A percentile compares a stretch with the other conserved stretches of the same genome.
Evolutionary conservation across 768 basidiomycete species (phyloP).

Genomic region (Termitomyces sp.): DNA sequence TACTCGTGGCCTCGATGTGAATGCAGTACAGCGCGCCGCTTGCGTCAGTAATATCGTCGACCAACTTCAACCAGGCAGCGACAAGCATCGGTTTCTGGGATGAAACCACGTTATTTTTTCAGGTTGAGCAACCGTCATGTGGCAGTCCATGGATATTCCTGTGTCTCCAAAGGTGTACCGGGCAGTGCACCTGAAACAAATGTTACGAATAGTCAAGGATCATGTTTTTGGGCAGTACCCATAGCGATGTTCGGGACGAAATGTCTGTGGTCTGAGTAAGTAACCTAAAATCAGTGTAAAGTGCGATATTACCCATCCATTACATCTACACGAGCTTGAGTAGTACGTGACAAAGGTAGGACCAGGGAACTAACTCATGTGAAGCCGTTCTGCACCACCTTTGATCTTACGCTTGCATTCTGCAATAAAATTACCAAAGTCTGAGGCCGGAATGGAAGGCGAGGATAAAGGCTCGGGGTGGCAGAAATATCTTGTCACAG

Average conservation of each 20-base stretch:
- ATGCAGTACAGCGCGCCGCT: conserved; percentile 96
- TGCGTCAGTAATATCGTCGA: conserved; percentile 90
- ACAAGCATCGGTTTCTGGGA: neutral
- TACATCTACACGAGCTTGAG: conserved; percentile 54
- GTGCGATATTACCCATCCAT: conserved; percentile 80
- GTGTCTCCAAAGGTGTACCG: conserved; percentile 82
- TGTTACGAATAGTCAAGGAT: neutral
- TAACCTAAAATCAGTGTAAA: conserved; percentile 1
- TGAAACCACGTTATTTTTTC: conserved; percentile 53
- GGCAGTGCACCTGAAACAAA: conserved; percentile 62
- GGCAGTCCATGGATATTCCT: conserved; percentile 99
- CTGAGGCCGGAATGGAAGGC: conserved; percentile 94
- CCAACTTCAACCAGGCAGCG: conserved; percentile 63
- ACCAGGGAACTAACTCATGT: conserved; percentile 66
- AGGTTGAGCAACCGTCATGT: conserved; percentile 98
- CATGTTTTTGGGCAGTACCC: conserved; percentile 40
- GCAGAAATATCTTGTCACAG: too few species aligned
- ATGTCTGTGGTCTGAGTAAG: conserved; percentile 48
- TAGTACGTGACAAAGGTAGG: neutral
- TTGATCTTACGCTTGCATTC: conserved; percentile 98
- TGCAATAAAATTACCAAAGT: conserved; percentile 90
- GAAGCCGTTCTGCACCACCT: conserved; percentile 94
- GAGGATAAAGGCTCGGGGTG: conserved; percentile 92
- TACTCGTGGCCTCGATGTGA: conserved; percentile 91
- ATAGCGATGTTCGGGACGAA: conserved; percentile 99